A percentile compares a stretch with the other conserved stretches of the same genome.
Evolutionary conservation across 495 filamentous ascomycete genomes (phyloP).

Genomic region (Filosporella fistucella): DNA sequence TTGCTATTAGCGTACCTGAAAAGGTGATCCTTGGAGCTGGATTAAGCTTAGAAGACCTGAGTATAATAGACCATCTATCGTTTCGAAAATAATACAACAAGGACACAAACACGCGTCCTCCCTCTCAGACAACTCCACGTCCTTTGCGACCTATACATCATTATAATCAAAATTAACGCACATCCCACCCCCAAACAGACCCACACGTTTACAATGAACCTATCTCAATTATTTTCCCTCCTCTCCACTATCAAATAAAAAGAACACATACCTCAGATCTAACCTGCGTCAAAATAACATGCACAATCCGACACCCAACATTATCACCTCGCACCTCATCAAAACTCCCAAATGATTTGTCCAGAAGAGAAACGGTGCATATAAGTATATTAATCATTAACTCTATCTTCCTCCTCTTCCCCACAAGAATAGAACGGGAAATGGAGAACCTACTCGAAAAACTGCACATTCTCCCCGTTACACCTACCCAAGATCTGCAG

Average conservation of each 20-base stretch:
- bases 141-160: conserved; percentile 3
- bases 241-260: not conserved
- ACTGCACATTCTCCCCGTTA: conserved; percentile 3
- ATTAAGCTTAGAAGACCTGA: too few species aligned
- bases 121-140: too few species aligned
- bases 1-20: too few species aligned
- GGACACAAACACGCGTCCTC: too few species aligned
- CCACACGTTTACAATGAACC: conserved; percentile 7
- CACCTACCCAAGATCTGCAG: conserved; percentile 5
- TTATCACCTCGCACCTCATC: conserved; percentile 14
- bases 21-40: too few species aligned
- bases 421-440: too few species aligned
- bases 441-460: conserved; percentile 2
- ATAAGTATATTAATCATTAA: not conserved
- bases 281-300: conserved; percentile 1
- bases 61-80: too few species aligned
- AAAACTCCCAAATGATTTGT: conserved; percentile 4
- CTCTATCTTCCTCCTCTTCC: too few species aligned
- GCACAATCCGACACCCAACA: conserved; percentile 9
- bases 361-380: not conserved
- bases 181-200: conserved; percentile 3
- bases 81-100: too few species aligned
- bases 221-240: not conserved
- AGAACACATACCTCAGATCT: conserved; percentile 2
- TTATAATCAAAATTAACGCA: conserved; percentile 6